Evolutionary conservation across 1,284 basidiomycete genomes (phyloP), one percentile per base, ranked within the genome.

Genomic region (Ustilago sp.): DNA sequence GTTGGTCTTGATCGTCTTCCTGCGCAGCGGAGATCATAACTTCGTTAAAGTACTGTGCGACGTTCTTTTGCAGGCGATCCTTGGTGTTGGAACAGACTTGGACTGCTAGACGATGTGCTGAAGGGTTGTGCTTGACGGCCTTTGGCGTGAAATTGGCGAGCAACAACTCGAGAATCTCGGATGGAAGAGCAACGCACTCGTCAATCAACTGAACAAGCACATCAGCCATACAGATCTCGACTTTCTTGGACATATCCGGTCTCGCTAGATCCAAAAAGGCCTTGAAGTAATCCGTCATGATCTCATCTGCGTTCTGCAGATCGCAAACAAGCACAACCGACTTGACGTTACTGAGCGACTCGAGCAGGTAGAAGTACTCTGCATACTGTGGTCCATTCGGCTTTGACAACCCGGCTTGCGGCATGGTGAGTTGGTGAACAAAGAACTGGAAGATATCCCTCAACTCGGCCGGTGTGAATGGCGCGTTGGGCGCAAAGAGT

Each of bases 401-500:
- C 51, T 79, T 75, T n/a, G 71, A 59, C 23, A 85, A 62, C 34
- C 78, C 81, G 17, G 58, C 68, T 35, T 58, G 71, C 4, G 77
- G 61, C 59, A 65, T 64, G 41, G 83, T 84, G 58, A 86, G 78
- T 58, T 80, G 76, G 31, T 73, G 64, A 4, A 86, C 68, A 55
- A 96, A 88, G 95, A 98, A 88, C 31, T 81, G 69, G 65, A 85
- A 83, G 51, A 84, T 77, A 50, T 79, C 73, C 75, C 82, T 67
- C 45, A 98, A 90, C 86, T 98, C 93, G 54, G 89, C 87, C 56
- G 91, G 91, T 4, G 92, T 95, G 86, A 96, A 99, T 11, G 97
- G 97, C 35, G 97, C 96, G 84, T 98, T 94, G 2, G 97, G 97
- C 0, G 97, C 97, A 86, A 95, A 98, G 53, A 99, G 89, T 41